Evolutionary conservation across 2,329 filamentous ascomycete species (phyloP), one percentile per base, ranked within the genome.

Genomic region (Teratosphaeria destructans): DNA sequence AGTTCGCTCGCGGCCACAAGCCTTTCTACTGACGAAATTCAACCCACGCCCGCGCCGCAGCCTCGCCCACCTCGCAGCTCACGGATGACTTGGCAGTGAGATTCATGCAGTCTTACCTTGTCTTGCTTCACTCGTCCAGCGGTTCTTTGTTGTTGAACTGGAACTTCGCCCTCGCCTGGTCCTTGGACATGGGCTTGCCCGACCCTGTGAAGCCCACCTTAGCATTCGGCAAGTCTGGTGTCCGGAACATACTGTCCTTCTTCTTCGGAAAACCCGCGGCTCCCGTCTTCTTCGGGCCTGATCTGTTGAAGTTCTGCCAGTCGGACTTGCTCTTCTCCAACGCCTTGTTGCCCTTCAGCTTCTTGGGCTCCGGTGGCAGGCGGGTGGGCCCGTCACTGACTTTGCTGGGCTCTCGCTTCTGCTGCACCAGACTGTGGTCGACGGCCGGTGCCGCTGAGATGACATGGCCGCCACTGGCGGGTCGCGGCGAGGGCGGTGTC

Each of bases 131-230:
- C 43, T 49, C 43, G 19, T 49, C 43, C n/a, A 49, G 43, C 43
- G 52, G 56, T 2, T 54, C 59, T 7, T 66, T 67, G 27, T 62
- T 11, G 8, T 60, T 55, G 49, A 53, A 69, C 7, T 67, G 64
- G 65, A 67, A 72, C 52, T 68, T 69, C 34, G 64, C 61, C 32
- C 68, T 64, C 27, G 60, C 64, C 56, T 65, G 67, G 72, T 96
- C 94, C 75, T 96, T 96, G 67, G 91, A 89, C 94, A 97, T 97
- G 65, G 88, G 82, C 75, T 96, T 90, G 61, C 94, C 94, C 58
- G 92, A 96, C 63, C 94, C 94, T 8, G 90, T 96, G 71, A 99
- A 96, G 37, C 94, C 94, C 70, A 99, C 94, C 87, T 91, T 84
- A 60, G 89, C 92, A 69, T 90, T 84, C 27, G 94, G 82, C 62